phyloP scores from a whole-genome alignment of 257 asterid genomes.

The Craterostigma plantagineum region DNA sequence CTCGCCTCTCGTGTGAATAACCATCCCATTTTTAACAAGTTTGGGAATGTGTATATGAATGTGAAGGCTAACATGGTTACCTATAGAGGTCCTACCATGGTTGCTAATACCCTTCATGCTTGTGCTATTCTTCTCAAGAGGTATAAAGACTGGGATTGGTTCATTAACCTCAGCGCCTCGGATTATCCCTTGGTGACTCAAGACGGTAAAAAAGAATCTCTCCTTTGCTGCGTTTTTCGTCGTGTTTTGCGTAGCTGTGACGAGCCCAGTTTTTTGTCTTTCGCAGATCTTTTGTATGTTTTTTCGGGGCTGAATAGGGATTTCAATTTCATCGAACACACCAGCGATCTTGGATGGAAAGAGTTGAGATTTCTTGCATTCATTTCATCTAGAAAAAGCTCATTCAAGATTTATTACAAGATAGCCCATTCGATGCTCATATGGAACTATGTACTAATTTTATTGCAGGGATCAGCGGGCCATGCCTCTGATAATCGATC shows the following conservation, averaged over 20 bases:
- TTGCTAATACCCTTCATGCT: neutral
- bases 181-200: slow-evolving; percentile 4
- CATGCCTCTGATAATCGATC: slow-evolving; percentile 58
- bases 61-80: neutral
- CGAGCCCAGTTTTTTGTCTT: neutral
- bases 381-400: neutral
- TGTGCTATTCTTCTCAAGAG: slow-evolving; percentile 2
- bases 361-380: neutral
- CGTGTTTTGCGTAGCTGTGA: neutral
- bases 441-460: too few species aligned
- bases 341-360: neutral
- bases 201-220: neutral
- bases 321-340: neutral
- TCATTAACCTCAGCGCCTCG: neutral
- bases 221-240: neutral
- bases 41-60: neutral
- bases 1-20: neutral
- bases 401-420: too few species aligned
- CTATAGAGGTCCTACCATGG: slow-evolving; percentile 1
- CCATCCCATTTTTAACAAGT: neutral
- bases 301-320: neutral
- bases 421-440: too few species aligned
- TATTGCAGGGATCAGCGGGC: slow-evolving; percentile 19
- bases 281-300: neutral
- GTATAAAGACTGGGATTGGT: slow-evolving; percentile 2